phyloP scores from a whole-genome alignment of 495 filamentous ascomycete genomes.

The Polyplosphaeria fusca region DNA sequence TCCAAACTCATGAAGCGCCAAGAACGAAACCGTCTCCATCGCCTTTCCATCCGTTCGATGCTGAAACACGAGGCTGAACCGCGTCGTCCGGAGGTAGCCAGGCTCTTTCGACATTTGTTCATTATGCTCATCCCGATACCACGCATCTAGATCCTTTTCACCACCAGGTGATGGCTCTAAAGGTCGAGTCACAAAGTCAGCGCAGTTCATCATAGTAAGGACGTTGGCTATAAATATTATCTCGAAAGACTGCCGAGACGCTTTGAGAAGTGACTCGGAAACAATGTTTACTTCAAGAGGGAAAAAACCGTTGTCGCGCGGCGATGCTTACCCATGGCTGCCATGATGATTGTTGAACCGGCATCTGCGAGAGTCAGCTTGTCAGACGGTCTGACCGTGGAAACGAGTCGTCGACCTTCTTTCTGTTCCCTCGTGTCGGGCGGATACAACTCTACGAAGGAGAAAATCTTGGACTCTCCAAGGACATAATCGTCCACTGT shows the following conservation, averaged over 20 bases:
- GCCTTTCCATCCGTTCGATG: conserved; percentile 9
- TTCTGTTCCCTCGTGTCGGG: conserved; percentile 22
- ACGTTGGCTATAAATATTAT: conserved; percentile 10
- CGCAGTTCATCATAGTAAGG: conserved; percentile 17
- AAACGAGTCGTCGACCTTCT: conserved; percentile 13
- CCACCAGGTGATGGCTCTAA: conserved; percentile 18
- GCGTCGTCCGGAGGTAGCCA: conserved; percentile 27
- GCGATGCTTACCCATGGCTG: too few species aligned
- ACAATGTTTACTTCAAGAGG: neutral
- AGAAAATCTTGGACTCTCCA: conserved; percentile 18
- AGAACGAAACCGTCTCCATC: conserved; percentile 14
- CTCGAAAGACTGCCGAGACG: too few species aligned
- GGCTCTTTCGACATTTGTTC: conserved; percentile 32
- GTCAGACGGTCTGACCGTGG: neutral
- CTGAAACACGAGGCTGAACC: conserved; percentile 14
- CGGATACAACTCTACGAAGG: conserved; percentile 28
- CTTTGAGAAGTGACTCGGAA: neutral
- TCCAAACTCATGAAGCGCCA: conserved; percentile 32
- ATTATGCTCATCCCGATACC: conserved; percentile 35
- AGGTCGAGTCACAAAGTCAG: too few species aligned
- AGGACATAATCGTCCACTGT: conserved; percentile 15
- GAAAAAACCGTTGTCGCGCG: too few species aligned
- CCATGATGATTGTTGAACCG: neutral
- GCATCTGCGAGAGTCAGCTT: neutral
- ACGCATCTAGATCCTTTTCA: conserved; percentile 24